A percentile compares a stretch with the other conserved stretches of the same genome.
Evolutionary conservation across 176 grass and related monocot species (phyloP).

Genomic region (Avena sativa): DNA sequence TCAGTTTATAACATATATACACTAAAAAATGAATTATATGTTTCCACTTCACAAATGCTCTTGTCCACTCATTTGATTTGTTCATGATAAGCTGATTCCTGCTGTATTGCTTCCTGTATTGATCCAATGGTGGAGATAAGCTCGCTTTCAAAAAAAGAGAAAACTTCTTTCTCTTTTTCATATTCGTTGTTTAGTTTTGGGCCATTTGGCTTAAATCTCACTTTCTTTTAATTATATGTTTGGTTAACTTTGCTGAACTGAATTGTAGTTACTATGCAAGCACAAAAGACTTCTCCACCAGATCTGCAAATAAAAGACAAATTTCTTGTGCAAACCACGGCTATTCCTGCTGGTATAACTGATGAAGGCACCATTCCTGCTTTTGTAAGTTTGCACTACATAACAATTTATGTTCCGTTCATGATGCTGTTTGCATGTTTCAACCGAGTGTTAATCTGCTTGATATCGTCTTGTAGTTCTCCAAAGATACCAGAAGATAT

Average conservation of each 20-base stretch:
- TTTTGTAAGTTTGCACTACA: constrained; percentile 66
- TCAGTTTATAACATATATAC: background rate
- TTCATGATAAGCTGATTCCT: background rate
- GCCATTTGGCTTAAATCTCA: background rate
- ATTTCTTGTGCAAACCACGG: constrained; percentile 82
- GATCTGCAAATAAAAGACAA: constrained; percentile 88
- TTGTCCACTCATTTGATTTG: background rate
- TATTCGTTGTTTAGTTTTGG: constrained; percentile 4
- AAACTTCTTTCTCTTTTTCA: background rate
- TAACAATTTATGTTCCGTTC: constrained; percentile 13
- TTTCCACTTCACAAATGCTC: background rate
- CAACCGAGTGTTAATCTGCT: constrained; percentile 19
- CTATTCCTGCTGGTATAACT: constrained; percentile 72
- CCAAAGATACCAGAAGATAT: constrained; percentile 71
- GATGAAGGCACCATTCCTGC: constrained; percentile 77
- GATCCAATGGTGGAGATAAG: background rate
- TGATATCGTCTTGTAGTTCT: constrained; percentile 64
- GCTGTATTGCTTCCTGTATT: constrained; percentile 11
- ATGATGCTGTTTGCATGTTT: constrained; percentile 16
- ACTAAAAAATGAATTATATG: constrained; percentile 14
- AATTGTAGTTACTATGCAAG: constrained; percentile 89
- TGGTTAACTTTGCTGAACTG: constrained; percentile 26
- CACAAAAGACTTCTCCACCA: constrained; percentile 57
- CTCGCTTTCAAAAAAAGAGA: constrained; percentile 19
- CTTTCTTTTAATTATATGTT: constrained; percentile 18